Base-by-base conservation (phyloP, 208 protist genomes). In the Tritrichomonas foetus region DNA sequence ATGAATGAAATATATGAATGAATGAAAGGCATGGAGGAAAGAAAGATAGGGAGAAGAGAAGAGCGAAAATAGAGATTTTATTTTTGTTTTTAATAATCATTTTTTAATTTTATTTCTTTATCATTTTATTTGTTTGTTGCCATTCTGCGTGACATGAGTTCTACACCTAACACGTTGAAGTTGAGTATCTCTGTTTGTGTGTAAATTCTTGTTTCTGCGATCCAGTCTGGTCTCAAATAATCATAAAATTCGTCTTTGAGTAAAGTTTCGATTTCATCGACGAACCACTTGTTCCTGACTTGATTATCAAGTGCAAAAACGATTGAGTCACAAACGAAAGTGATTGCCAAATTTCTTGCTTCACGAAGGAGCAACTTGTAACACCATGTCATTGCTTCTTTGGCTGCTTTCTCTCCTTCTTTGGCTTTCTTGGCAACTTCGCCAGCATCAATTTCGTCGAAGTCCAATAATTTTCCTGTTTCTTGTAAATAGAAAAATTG, bases 221-320 rank as follows among this genome's bases (percentile, higher is more conserved):
- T 89, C 78, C 78, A 89, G 30, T 89, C 78, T 53, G 78, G 78
- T 44, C 78, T 25, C 27, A 57, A 57, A 47, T 57, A 89, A 20
- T 53, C 8, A 50, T 89, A 61, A 47, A 89, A 89, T 49, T 89
- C 78, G 33, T 53, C 47, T n/a, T 20, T 8, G 20, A 89, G 47
- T 89, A 57, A 20, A 61, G 53, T 47, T 20, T 25, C 25, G 14
- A 47, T 47, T 33, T 13, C 20, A 39, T 20, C 27, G 41, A 89
- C 47, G 27, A 89, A 89, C 78, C 78, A 89, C 3, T 25, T 20
- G 39, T 89, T 89, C n/a, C 57, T 89, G 57, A 89, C 78, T 89
- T 89, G 78, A n/a, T 89, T 89, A 57, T 89, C 78, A 9, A 89
- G 47, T 57, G 78, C 78, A 41, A 89, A 57, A 57, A 89, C n/a